Percentiles rank a stretch among this genome's conserved stretches.
These are phyloP conservation scores for Botryobasidium botryosum DNA, from an alignment of 768 basidiomycete genomes.

Conservation along the genomic window DNA sequence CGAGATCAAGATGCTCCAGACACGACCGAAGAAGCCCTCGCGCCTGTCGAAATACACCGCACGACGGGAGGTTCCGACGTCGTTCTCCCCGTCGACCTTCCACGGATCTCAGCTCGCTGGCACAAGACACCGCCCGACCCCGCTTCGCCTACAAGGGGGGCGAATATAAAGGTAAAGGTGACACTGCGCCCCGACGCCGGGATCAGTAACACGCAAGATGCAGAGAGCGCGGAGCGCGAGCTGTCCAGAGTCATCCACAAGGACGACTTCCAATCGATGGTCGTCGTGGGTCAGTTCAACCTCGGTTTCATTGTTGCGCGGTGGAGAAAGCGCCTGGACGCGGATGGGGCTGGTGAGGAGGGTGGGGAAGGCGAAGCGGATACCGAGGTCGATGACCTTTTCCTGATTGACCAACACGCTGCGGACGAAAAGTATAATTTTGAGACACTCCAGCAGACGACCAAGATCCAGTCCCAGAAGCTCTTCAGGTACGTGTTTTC, in stretches of 20 bases:
- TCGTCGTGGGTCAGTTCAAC: constrained; percentile 87
- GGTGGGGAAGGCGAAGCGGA: constrained; percentile 8
- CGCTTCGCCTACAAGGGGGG: no score
- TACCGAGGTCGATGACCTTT: constrained; percentile 59
- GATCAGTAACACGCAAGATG: neutral
- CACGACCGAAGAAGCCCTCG: no score
- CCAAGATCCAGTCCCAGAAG: constrained; percentile 71
- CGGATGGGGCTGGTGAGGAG: neutral
- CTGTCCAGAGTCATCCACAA: constrained; percentile 79
- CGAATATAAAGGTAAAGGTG: no score
- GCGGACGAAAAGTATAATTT: constrained; percentile 99
- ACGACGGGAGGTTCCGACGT: no score
- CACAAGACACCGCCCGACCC: no score
- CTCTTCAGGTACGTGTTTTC: constrained; percentile 47
- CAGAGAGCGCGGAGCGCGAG: constrained; percentile 38
- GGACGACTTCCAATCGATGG: constrained; percentile 69
- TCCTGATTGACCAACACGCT: constrained; percentile 95
- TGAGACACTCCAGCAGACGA: constrained; percentile 82
- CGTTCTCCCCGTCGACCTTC: no score
- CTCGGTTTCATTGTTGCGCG: constrained; percentile 84
- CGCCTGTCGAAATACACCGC: no score
- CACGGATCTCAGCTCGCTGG: no score
- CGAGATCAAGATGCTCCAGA: no score
- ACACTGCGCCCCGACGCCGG: no score
- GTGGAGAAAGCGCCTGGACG: constrained; percentile 24